Conservation (phyloP, 1,284 basidiomycete genomes). For the Hortiboletus rubellus region DNA sequence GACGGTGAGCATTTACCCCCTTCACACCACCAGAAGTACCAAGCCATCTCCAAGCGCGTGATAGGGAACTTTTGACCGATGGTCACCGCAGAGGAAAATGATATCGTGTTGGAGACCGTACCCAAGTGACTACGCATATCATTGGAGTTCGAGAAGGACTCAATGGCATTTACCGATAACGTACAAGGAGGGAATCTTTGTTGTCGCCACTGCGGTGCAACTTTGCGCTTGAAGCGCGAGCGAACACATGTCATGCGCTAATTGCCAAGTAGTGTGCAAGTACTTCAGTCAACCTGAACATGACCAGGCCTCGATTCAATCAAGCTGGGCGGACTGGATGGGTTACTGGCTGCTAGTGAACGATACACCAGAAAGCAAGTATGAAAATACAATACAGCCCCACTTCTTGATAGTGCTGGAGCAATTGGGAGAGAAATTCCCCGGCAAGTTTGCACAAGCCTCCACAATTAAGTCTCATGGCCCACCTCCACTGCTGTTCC, state of each 20-base stretch:
- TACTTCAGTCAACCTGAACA: background rate
- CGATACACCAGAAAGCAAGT: background rate
- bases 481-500: background rate
- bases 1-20: too few species aligned
- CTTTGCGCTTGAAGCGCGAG: background rate
- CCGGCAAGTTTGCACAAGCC: background rate
- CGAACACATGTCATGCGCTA: background rate
- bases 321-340: background rate
- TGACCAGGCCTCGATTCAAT: background rate
- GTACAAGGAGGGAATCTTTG: too few species aligned
- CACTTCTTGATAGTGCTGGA: background rate
- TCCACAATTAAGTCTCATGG: background rate
- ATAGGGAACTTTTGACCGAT: too few species aligned
- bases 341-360: background rate
- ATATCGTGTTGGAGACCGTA: too few species aligned
- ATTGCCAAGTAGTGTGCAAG: background rate
- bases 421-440: background rate
- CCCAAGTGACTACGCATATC: too few species aligned
- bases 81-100: too few species aligned
- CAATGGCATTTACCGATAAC: too few species aligned
- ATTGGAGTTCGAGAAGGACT: too few species aligned
- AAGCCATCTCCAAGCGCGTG: too few species aligned
- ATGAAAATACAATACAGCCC: background rate
- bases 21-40: too few species aligned
- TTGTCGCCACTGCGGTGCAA: background rate